Conservation (phyloP, 768 basidiomycete species). For the Crepidotus variabilis region DNA sequence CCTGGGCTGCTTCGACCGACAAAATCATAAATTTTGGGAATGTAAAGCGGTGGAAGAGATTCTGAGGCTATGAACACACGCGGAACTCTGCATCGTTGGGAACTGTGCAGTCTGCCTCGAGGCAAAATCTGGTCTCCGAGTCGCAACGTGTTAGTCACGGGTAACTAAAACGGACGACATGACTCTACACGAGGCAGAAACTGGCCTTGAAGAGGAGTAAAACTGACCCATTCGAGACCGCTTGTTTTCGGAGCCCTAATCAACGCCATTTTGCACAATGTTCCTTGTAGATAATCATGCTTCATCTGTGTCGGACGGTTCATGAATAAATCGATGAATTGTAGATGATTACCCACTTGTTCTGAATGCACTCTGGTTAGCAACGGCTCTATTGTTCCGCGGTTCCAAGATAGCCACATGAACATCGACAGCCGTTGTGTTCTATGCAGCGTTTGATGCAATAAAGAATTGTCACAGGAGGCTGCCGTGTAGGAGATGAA, state of each 20-base stretch:
- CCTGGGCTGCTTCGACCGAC: not conserved
- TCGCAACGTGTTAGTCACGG: slow-evolving; percentile 22
- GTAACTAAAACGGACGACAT: slow-evolving; percentile 10
- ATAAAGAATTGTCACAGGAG: too few relatives aligned
- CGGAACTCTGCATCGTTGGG: slow-evolving; percentile 11
- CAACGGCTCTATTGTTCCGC: not conserved
- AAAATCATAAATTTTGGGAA: slow-evolving; percentile 1
- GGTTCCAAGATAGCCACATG: not conserved
- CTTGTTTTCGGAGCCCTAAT: not conserved
- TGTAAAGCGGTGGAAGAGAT: slow-evolving; percentile 16
- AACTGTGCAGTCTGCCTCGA: slow-evolving; percentile 20
- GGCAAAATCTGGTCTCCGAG: slow-evolving; percentile 18
- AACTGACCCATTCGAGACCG: not conserved
- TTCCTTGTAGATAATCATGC: not conserved
- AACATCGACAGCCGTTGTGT: not conserved
- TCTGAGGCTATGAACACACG: slow-evolving; percentile 15
- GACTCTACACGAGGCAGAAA: slow-evolving; percentile 17
- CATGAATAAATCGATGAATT: not conserved
- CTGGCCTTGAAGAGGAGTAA: slow-evolving; percentile 5
- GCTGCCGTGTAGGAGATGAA: not conserved
- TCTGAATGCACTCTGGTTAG: not conserved
- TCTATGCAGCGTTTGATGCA: not conserved
- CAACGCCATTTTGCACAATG: not conserved
- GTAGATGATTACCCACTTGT: not conserved
- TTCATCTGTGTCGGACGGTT: not conserved